These are phyloP conservation scores for Malus hybrid DNA, from an alignment of 331 rosid genomes.

Conservation along the genomic window DNA sequence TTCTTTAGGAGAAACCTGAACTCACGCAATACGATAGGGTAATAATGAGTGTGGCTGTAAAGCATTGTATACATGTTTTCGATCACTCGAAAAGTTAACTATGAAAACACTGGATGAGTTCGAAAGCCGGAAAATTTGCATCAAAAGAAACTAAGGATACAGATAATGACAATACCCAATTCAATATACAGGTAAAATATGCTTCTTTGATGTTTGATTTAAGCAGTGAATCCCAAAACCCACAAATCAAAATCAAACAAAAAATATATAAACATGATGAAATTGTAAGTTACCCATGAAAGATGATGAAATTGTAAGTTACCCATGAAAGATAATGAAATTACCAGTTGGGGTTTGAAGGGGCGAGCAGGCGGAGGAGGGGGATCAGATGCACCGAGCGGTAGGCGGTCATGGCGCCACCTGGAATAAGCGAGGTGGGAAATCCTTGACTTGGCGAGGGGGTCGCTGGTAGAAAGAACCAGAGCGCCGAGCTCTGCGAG, in stretches of 20 bases:
- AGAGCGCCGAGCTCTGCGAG: conserved; percentile 76
- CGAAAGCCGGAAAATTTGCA: not conserved
- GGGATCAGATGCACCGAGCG: conserved; percentile 48
- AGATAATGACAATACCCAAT: not conserved
- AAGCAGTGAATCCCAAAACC: not conserved
- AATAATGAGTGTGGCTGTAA: not conserved
- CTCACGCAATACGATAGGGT: not conserved
- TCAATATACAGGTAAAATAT: not conserved
- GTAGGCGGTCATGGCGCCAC: conserved; percentile 60
- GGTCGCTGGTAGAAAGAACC: conserved; percentile 74
- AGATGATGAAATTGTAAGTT: not conserved
- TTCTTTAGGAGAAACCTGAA: conserved; percentile 81
- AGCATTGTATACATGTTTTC: not conserved
- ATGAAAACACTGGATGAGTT: not conserved
- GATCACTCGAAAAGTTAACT: not conserved
- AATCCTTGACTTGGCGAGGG: conserved; percentile 57
- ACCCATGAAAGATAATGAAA: not conserved
- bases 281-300: not conserved
- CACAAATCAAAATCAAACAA: not conserved
- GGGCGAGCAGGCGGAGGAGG: conserved; percentile 78
- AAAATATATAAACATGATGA: not conserved
- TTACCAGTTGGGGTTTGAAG: conserved; percentile 47
- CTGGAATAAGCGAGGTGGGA: conserved; percentile 76
- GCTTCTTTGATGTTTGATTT: not conserved
- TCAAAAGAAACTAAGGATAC: not conserved